A percentile compares a stretch with the other conserved stretches of the same genome.
Conservation (phyloP, 2,329 filamentous ascomycete species). For the Daldinia eschscholtzii region DNA sequence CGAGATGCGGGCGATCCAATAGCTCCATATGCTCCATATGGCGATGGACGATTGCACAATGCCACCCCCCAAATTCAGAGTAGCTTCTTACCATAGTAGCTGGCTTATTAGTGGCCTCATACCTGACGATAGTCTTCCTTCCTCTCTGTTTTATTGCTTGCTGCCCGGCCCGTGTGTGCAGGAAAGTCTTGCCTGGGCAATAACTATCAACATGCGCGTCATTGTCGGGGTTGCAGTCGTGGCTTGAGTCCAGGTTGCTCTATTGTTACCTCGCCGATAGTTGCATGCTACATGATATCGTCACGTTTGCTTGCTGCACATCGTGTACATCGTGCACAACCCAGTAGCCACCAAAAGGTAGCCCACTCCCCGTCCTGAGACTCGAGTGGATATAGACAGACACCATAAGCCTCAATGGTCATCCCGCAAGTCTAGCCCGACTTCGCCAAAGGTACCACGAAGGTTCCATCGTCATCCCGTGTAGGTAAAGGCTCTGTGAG, state of each 20-base stretch:
- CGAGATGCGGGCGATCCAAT: constrained; percentile 15
- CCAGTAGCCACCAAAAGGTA: constrained; percentile 2
- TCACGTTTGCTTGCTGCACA: constrained; percentile 13
- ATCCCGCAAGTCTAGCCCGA: constrained; percentile 27
- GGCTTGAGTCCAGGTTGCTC: constrained; percentile 40
- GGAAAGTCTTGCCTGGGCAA: constrained; percentile 30
- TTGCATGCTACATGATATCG: constrained; percentile 15
- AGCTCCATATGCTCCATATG: constrained; percentile 22
- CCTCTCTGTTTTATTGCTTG: constrained; percentile 22
- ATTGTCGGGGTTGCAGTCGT: constrained; percentile 33
- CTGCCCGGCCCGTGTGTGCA: constrained; percentile 19
- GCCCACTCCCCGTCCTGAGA: constrained; percentile 18
- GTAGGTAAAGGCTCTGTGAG: constrained; percentile 21
- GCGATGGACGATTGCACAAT: constrained; percentile 14
- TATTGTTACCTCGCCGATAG: constrained; percentile 36
- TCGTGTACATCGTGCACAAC: background rate
- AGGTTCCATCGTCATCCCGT: constrained; percentile 17
- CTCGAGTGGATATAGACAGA: constrained; percentile 21
- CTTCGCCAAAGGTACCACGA: constrained; percentile 32
- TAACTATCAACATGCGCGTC: constrained; percentile 28
- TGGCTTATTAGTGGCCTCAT: constrained; percentile 21
- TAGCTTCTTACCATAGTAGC: constrained; percentile 13
- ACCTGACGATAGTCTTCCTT: constrained; percentile 19
- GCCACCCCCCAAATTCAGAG: constrained; percentile 11
- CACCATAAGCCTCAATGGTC: constrained; percentile 27